Evolutionary conservation across 176 grass and related monocot genomes (phyloP), one percentile per base, ranked within the genome.

Genomic region (Leersia perrieri): DNA sequence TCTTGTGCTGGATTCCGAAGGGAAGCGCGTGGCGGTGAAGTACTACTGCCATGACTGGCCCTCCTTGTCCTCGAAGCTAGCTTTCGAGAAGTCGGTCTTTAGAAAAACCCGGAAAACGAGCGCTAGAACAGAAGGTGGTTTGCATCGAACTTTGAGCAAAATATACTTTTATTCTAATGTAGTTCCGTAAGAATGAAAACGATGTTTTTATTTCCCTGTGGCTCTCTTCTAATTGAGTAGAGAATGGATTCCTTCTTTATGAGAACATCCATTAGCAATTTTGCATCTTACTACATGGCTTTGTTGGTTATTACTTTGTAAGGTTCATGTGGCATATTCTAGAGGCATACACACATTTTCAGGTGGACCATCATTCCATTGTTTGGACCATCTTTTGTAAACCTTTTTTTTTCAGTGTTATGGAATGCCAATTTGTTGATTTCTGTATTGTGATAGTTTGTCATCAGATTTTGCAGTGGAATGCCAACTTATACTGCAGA

Each of bases 51-150:
- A 91, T 32, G 88, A 91, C 13, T 94, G 91, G 88, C 82, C 82
- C 28, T 73, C 88, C 0, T 68, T 76, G 14, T 80, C 91, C 73
- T 73, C 88, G 5, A 94, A 91, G 74, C n/a, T 88, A 33, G 79
- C 85, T 29, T 94, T 94, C 63, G 91, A 94, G 85, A 94, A 86
- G 36, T 83, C 88, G 29, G 68, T 94, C 60, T 94, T 90, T 57
- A 78, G 66, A 2, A 88, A 88, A 61, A 94, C 82, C 39, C 51
- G 79, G 63, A 94, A 94, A 88, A 68, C 88, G 38, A 61, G 60
- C 76, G 69, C 88, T 62, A 72, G 75, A 76, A 60, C 38, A 58
- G 88, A 94, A 80, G 69, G 75, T 79, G 16, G 71, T 31, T 65
- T 38, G 3, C 66, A 15, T 25, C 29, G 5, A 29, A 79, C 18